phyloP scores from a whole-genome alignment of 2,329 filamentous ascomycete species.

The Ceratocystis albifundus region DNA sequence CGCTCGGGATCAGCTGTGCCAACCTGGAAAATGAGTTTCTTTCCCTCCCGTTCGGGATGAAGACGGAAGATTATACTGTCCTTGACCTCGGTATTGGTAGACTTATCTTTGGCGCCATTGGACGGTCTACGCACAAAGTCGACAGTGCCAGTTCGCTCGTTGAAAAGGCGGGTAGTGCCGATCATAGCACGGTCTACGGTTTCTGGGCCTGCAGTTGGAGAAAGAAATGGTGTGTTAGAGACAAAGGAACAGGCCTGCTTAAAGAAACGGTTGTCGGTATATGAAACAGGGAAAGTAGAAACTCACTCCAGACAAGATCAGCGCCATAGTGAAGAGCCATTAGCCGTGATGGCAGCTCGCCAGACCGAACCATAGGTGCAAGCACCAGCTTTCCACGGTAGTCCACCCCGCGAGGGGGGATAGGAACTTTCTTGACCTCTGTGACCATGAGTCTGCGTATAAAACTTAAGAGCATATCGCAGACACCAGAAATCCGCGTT shows the following conservation, averaged over 20 bases:
- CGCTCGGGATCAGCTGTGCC: conserved; percentile 73
- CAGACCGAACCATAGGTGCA: conserved; percentile 96
- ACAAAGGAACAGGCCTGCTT: no score
- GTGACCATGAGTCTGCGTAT: conserved; percentile 45
- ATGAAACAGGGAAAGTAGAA: background rate
- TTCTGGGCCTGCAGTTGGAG: conserved; percentile 56
- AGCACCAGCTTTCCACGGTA: conserved; percentile 90
- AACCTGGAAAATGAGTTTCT: conserved; percentile 77
- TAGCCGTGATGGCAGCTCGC: conserved; percentile 81
- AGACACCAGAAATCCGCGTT: conserved; percentile 10
- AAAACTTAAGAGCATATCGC: conserved; percentile 21
- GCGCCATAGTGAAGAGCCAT: conserved; percentile 88
- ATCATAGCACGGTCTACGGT: conserved; percentile 89
- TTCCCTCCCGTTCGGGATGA: conserved; percentile 63
- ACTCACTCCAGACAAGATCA: conserved; percentile 84
- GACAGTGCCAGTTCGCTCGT: conserved; percentile 64
- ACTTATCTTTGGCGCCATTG: conserved; percentile 50
- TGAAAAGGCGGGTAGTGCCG: conserved; percentile 66
- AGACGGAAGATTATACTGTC: conserved; percentile 73
- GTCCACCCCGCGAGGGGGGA: conserved; percentile 79
- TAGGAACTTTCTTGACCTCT: conserved; percentile 58
- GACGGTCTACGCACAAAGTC: conserved; percentile 73
- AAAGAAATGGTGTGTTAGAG: no score
- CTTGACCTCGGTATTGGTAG: conserved; percentile 35
- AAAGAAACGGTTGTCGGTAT: no score